Conservation (phyloP, 371 early-diverging fungal genomes). For the Chytridium lagenaria region DNA sequence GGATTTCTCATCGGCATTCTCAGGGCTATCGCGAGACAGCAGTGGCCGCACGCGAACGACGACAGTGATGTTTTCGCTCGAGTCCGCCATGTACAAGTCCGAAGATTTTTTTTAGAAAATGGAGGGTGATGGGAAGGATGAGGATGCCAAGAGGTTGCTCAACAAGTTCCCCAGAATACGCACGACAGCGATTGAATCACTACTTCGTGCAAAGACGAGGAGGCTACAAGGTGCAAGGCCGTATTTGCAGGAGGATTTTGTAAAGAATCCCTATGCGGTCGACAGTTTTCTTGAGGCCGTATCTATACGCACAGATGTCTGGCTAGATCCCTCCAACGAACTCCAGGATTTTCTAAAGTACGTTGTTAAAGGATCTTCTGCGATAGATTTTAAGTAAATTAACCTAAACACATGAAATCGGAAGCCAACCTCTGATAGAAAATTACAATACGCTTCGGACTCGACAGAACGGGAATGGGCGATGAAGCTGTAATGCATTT, state of each 20-base stretch:
- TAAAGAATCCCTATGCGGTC: slow-evolving; percentile 10
- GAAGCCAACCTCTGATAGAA: too few relatives aligned
- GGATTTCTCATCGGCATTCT: not conserved
- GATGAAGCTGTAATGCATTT: slow-evolving; percentile 25
- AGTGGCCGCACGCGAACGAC: slow-evolving; percentile 33
- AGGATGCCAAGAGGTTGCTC: not conserved
- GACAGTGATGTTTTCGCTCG: slow-evolving; percentile 25
- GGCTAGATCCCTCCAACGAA: not conserved
- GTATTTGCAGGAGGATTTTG: not conserved
- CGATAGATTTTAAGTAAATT: too few relatives aligned
- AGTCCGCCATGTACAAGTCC: not conserved
- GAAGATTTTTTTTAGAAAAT: not conserved
- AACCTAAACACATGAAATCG: too few relatives aligned
- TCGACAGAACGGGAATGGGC: slow-evolving; percentile 45
- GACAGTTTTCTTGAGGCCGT: not conserved
- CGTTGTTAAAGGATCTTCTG: too few relatives aligned
- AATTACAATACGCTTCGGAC: slow-evolving; percentile 35
- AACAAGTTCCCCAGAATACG: slow-evolving; percentile 2
- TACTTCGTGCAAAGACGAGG: not conserved
- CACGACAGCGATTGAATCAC: not conserved
- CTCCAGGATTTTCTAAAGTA: slow-evolving; percentile 1
- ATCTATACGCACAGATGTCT: not conserved
- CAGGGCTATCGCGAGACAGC: slow-evolving; percentile 9
- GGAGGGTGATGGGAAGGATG: not conserved
- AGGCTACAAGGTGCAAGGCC: not conserved